phyloP scores from a whole-genome alignment of 768 basidiomycete species.

The Trametes cubensis region DNA sequence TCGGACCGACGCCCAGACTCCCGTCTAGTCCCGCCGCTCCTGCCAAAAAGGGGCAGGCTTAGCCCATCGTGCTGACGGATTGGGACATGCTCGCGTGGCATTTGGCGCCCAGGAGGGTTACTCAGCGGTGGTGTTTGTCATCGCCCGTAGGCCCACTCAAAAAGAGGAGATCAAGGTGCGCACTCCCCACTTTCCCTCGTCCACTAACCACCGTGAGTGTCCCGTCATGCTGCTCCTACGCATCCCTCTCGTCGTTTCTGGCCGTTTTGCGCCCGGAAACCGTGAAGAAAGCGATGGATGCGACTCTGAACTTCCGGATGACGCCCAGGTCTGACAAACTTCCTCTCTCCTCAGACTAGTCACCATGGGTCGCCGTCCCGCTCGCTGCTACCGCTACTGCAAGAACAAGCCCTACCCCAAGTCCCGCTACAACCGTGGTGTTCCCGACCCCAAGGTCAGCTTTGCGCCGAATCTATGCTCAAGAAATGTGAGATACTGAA shows the following conservation, averaged over 20 bases:
- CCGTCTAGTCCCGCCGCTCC: not conserved
- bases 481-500: not conserved
- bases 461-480: not conserved
- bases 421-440: constrained; percentile 97
- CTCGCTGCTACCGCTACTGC: constrained; percentile 98
- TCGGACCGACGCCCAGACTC: not conserved
- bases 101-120: constrained; percentile 17
- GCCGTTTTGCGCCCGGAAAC: constrained; percentile 10
- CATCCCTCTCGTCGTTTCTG: constrained; percentile 14
- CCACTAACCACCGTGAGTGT: constrained; percentile 25
- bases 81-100: constrained; percentile 5
- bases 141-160: constrained; percentile 24
- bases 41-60: not conserved
- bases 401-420: constrained; percentile 99
- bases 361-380: constrained; percentile 95
- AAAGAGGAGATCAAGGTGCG: constrained; percentile 18
- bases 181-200: constrained; percentile 20
- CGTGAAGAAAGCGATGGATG: constrained; percentile 29
- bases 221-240: constrained; percentile 15
- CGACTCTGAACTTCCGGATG: constrained; percentile 22
- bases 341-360: not conserved
- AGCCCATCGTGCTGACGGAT: not conserved
- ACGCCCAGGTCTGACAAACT: constrained; percentile 23
- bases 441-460: constrained; percentile 86
- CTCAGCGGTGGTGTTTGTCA: constrained; percentile 30